phyloP scores from a whole-genome alignment of 192 early-diverging fungal genomes.

The Thoreauomyces humboldtii region DNA sequence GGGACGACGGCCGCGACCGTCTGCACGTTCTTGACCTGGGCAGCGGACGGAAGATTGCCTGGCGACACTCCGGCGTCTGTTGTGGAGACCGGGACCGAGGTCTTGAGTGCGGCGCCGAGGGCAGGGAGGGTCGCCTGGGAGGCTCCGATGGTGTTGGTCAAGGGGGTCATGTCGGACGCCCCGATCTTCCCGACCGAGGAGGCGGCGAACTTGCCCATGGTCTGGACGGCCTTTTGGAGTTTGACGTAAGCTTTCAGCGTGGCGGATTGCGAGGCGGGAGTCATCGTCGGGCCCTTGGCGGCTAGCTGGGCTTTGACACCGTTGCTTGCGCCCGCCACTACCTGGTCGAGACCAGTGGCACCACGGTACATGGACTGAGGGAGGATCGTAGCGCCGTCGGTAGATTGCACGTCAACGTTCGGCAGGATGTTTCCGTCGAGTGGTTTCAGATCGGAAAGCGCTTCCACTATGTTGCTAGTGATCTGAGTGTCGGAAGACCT shows the following conservation, averaged over 20 bases:
- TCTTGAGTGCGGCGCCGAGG: not conserved
- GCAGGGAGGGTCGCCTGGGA: not conserved
- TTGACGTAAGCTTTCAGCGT: not conserved
- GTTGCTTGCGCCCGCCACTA: not conserved
- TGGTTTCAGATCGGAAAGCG: not conserved
- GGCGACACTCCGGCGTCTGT: not conserved
- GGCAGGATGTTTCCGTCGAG: not conserved
- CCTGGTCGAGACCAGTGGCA: not conserved
- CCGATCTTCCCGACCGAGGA: not conserved
- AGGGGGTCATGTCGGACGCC: not conserved
- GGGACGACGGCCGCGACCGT: not conserved
- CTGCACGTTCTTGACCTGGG: not conserved
- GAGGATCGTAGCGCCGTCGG: not conserved
- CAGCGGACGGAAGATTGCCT: not conserved
- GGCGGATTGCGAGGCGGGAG: not conserved
- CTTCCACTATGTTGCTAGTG: not conserved
- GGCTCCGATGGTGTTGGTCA: not conserved
- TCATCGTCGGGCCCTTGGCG: not conserved
- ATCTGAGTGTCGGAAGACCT: not conserved
- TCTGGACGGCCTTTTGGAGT: not conserved
- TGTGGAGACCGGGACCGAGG: not conserved
- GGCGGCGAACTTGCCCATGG: conserved; percentile 3
- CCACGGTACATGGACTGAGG: not conserved
- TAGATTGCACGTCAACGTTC: not conserved
- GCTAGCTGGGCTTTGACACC: not conserved